phyloP scores from a whole-genome alignment of 2,329 filamentous ascomycete species.

The Fusarium sp. region DNA sequence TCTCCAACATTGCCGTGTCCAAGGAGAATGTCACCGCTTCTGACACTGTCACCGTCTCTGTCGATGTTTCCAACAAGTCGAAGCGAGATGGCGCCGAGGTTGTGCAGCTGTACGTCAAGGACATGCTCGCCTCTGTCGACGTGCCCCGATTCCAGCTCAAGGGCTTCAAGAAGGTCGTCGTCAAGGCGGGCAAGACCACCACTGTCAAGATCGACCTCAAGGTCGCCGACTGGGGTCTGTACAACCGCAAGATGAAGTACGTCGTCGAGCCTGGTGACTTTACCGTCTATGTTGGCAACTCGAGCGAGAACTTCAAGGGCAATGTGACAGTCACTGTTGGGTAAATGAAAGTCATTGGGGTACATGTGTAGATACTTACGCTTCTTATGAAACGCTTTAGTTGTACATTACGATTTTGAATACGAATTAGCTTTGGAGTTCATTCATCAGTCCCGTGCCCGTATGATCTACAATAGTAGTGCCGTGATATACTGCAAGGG shows the following conservation, averaged over 20 bases:
- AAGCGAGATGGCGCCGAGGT: conserved; percentile 72
- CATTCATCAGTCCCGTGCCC: not conserved
- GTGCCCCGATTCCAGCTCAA: conserved; percentile 74
- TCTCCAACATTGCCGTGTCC: conserved; percentile 65
- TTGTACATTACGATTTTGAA: not conserved
- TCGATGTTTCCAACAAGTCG: conserved; percentile 72
- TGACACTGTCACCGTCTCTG: conserved; percentile 68
- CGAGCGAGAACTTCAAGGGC: conserved; percentile 66
- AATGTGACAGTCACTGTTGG: conserved; percentile 68
- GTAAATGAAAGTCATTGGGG: not conserved
- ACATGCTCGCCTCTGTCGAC: conserved; percentile 71
- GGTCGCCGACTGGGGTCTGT: conserved; percentile 69
- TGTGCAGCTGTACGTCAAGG: conserved; percentile 75
- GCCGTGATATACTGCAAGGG: too few relatives aligned
- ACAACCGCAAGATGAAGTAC: conserved; percentile 74
- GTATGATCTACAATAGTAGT: not conserved
- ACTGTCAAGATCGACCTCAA: conserved; percentile 63
- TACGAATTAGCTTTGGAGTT: not conserved
- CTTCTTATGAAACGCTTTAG: not conserved
- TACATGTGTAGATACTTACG: not conserved
- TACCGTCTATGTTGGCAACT: conserved; percentile 70
- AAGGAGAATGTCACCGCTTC: conserved; percentile 57
- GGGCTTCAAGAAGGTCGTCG: conserved; percentile 74
- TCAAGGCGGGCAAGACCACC: conserved; percentile 70
- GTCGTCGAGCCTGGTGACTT: conserved; percentile 81